Conservation (phyloP, 2,329 filamentous ascomycete species). For the Colletotrichum melonis region DNA sequence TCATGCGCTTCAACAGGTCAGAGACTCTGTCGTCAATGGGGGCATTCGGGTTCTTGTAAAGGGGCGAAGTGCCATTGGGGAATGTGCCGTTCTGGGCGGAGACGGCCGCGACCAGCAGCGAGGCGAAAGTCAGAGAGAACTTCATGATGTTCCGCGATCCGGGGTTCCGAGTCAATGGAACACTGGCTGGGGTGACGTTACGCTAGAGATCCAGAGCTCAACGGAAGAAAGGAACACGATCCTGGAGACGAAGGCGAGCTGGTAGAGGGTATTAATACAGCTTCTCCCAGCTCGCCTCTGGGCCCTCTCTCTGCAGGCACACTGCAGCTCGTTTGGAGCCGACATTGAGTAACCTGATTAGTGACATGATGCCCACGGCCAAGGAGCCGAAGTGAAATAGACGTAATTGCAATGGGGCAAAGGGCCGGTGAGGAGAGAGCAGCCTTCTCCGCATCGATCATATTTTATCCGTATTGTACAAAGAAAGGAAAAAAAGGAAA, state of each 20-base stretch:
- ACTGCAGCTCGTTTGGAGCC: neutral
- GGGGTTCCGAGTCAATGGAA: constrained; percentile 6
- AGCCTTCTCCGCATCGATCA: constrained; percentile 35
- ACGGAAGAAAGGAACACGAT: neutral
- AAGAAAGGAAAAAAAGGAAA: no score
- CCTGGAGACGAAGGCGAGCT: constrained; percentile 8
- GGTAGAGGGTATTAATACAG: constrained; percentile 36
- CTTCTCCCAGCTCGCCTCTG: neutral
- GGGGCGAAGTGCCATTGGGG: constrained; percentile 42
- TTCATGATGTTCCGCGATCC: constrained; percentile 42
- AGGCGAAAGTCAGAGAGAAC: constrained; percentile 40
- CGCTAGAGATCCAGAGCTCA: constrained; percentile 24
- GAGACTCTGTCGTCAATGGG: constrained; percentile 72
- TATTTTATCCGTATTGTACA: neutral
- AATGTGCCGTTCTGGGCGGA: constrained; percentile 40
- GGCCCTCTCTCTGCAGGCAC: no score
- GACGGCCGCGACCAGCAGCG: constrained; percentile 39
- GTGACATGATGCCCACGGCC: constrained; percentile 27
- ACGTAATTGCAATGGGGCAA: constrained; percentile 34
- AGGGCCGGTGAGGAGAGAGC: constrained; percentile 13
- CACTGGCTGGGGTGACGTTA: constrained; percentile 17
- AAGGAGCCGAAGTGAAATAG: constrained; percentile 23
- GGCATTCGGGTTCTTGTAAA: constrained; percentile 74
- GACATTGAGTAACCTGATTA: neutral
- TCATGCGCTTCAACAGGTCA: constrained; percentile 79